Base-by-base conservation (phyloP, 1,139 yeast genomes). In the Suhomyces panamericanus region DNA sequence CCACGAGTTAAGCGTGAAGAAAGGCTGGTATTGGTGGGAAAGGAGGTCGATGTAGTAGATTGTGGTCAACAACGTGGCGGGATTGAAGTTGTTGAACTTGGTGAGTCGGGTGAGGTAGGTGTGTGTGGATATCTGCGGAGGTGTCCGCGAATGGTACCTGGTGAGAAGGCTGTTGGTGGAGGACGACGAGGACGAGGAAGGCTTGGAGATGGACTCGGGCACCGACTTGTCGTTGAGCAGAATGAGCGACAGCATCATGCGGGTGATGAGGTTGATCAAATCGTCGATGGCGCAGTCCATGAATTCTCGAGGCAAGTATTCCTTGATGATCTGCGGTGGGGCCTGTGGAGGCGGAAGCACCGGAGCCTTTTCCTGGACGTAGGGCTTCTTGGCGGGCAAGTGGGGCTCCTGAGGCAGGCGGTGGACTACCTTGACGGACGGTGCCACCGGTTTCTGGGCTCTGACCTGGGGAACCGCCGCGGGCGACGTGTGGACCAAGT, bases 71-170 rank as follows among this genome's bases (percentile, higher is more conserved):
- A 93, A 69, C 2, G 91, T 87, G 7, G 93, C 87, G 49, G 87
- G 85, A 53, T 90, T 96, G 50, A 91, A 73, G 41, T 89, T 83
- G 51, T 96, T 90, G 66, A 87, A 93, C 57, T 87, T 86, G 6
- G 93, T 78, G 42, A 93, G 72, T 55, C 99, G 77, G 38, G 83
- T 67, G 38, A 93, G 67, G 57, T 93, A 93, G 46, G 87, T 88
- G 49, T 77, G 78, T 7, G 90, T 80, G 2, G 96, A 85, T 38
- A 93, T 93, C 17, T 80, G 79, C 0, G 99, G 98, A 1, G 97
- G 96, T 0, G 95, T 83, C 50, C 97, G 68, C 5, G 97, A 90
- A 63, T 93, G 99, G 62, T 91, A 93, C 52, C 98, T 74, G 0
- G 99, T 93, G 42, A 93, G 72, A 36, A 75, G 67, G 46, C 59